Evolutionary conservation across 2,329 filamentous ascomycete genomes (phyloP).

Genomic region (Byssothecium circinans): DNA sequence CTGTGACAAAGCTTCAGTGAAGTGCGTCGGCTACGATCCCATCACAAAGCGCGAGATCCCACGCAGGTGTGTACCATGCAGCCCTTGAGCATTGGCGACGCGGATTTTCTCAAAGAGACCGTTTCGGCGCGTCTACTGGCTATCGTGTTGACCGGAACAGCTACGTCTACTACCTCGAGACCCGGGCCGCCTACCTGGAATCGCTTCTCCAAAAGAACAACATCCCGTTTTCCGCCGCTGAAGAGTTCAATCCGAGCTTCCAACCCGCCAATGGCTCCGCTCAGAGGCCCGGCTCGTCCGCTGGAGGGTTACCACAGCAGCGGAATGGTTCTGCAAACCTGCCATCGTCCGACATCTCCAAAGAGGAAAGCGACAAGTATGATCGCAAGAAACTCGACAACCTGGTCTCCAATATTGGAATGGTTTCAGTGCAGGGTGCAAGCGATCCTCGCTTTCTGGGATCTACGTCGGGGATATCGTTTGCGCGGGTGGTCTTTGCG

Average conservation of each 20-base stretch:
- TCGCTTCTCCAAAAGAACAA: conserved; percentile 68
- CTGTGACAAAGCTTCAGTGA: conserved; percentile 88
- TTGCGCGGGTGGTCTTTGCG: conserved; percentile 90
- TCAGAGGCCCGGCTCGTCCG: conserved; percentile 24
- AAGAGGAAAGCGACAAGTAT: conserved; percentile 52
- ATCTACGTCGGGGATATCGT: conserved; percentile 87
- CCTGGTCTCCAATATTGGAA: conserved; percentile 69
- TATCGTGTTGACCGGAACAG: conserved; percentile 46
- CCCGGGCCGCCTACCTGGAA: conserved; percentile 81
- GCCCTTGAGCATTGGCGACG: neutral
- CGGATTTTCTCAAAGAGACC: too few species aligned
- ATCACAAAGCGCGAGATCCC: conserved; percentile 97
- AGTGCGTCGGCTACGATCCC: conserved; percentile 93
- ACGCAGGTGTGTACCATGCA: conserved; percentile 60
- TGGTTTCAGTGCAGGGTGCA: conserved; percentile 75
- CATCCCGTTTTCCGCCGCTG: conserved; percentile 71
- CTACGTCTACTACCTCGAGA: conserved; percentile 95
- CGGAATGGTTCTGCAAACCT: conserved; percentile 25
- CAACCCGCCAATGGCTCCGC: conserved; percentile 37
- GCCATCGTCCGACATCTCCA: conserved; percentile 16
- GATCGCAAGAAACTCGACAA: conserved; percentile 66
- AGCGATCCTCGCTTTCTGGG: conserved; percentile 81
- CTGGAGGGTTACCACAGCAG: conserved; percentile 15
- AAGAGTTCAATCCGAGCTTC: conserved; percentile 58
- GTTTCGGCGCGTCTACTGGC: conserved; percentile 4